Conservation (phyloP, 169 alveolate genomes). For the Besnoitia besnoiti region DNA sequence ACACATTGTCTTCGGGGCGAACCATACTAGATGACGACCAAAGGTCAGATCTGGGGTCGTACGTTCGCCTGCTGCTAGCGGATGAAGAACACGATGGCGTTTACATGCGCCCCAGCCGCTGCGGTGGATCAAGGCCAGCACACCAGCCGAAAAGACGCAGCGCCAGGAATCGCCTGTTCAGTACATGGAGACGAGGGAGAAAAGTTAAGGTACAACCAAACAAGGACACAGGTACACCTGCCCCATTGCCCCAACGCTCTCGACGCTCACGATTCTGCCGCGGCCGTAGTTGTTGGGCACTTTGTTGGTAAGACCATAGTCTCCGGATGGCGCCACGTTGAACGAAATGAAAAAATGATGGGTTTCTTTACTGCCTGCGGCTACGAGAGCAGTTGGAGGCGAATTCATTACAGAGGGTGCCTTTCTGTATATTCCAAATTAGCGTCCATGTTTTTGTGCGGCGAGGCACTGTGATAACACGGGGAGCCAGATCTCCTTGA, state of each 20-base stretch:
- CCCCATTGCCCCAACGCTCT: background rate
- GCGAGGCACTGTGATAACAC: too few relatives aligned
- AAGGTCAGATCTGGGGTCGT: constrained; percentile 9
- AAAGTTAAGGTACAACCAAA: background rate
- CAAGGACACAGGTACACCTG: background rate
- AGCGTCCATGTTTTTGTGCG: too few relatives aligned
- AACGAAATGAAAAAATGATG: background rate
- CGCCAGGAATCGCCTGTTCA: background rate
- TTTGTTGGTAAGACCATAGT: background rate
- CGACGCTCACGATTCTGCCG: background rate
- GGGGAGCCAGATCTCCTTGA: too few relatives aligned
- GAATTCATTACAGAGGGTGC: too few relatives aligned
- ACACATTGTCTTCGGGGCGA: background rate
- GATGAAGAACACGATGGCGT: background rate
- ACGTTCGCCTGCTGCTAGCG: constrained; percentile 14
- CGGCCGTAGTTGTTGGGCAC: constrained; percentile 23
- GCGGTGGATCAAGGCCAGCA: background rate
- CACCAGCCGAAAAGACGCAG: background rate
- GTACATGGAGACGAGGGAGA: background rate
- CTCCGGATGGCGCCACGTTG: background rate
- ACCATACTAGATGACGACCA: background rate
- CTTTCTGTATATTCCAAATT: too few relatives aligned
- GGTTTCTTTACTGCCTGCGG: too few relatives aligned
- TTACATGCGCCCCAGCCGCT: background rate
- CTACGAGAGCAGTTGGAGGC: too few relatives aligned